phyloP scores from a whole-genome alignment of 805 yeast genomes.

The Sugiyamaella qingdaonensis region DNA sequence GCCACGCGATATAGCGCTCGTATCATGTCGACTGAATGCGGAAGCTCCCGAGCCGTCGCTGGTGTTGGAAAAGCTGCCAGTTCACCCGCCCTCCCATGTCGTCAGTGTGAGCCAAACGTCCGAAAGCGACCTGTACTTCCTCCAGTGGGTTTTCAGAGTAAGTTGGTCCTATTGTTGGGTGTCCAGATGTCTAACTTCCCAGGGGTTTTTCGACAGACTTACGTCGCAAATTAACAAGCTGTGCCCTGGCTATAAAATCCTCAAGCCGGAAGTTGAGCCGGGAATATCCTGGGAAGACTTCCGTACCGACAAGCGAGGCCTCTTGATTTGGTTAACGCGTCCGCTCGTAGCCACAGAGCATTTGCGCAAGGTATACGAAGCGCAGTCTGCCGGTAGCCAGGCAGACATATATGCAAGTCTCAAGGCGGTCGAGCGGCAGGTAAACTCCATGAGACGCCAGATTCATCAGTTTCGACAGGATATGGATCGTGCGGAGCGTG shows the following conservation, averaged over 20 bases:
- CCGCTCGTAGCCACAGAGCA: background rate
- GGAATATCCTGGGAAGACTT: slow-evolving; percentile 25
- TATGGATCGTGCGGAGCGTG: slow-evolving; percentile 11
- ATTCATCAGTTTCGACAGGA: slow-evolving; percentile 10
- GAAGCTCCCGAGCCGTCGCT: slow-evolving; percentile 7
- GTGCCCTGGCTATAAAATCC: slow-evolving; percentile 16
- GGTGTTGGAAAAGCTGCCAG: slow-evolving; percentile 17
- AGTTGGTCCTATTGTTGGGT: background rate
- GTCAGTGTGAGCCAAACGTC: slow-evolving; percentile 5
- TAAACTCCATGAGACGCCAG: slow-evolving; percentile 8
- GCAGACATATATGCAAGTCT: background rate
- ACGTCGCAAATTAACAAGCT: slow-evolving; percentile 7
- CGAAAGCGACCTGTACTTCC: slow-evolving; percentile 21
- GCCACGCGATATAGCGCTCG: slow-evolving; percentile 9
- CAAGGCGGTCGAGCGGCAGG: slow-evolving; percentile 7
- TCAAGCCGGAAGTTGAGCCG: slow-evolving; percentile 21
- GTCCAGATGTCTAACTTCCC: background rate
- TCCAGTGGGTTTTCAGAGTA: slow-evolving; percentile 21
- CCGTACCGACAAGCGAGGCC: slow-evolving; percentile 17
- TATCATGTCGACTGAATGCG: slow-evolving; percentile 20
- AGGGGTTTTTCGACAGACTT: slow-evolving; percentile 16
- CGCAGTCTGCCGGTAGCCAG: background rate
- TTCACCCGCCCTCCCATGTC: slow-evolving; percentile 16
- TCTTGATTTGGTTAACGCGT: slow-evolving; percentile 19
- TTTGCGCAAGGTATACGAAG: background rate